Percentiles rank a stretch among this genome's conserved stretches.
These are phyloP conservation scores for Ceratocystis papillata DNA, from an alignment of 2,329 filamentous ascomycete species.

Conservation along the genomic window DNA sequence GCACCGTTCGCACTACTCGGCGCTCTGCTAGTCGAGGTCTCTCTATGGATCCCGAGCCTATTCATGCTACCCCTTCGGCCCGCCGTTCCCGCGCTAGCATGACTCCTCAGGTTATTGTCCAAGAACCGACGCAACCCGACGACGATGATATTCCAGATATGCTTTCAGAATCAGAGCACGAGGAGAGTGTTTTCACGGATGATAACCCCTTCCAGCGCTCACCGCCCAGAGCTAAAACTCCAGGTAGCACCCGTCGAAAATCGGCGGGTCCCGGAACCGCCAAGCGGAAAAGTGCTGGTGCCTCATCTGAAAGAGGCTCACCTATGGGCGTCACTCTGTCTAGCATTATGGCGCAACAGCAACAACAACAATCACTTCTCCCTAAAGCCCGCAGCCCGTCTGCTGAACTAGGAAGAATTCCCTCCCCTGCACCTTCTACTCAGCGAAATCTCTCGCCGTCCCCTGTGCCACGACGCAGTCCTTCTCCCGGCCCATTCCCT, in stretches of 20 bases:
- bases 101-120: constrained; percentile 21
- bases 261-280: constrained; percentile 36
- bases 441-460: constrained; percentile 23
- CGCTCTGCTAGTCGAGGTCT: constrained; percentile 21
- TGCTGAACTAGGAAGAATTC: constrained; percentile 10
- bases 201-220: constrained; percentile 92
- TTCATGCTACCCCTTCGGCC: constrained; percentile 33
- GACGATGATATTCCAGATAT: constrained; percentile 29
- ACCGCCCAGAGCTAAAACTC: constrained; percentile 43
- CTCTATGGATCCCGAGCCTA: constrained; percentile 42
- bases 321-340: constrained; percentile 22
- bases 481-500: constrained; percentile 22
- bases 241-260: constrained; percentile 39
- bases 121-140: constrained; percentile 20
- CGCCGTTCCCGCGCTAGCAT: constrained; percentile 21
- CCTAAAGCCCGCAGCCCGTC: constrained; percentile 12
- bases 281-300: constrained; percentile 31
- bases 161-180: constrained; percentile 33
- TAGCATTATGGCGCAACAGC: constrained; percentile 24
- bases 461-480: constrained; percentile 22
- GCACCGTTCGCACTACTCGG: constrained; percentile 16
- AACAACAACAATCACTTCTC: constrained; percentile 14
- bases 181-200: constrained; percentile 63
- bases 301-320: constrained; percentile 32
- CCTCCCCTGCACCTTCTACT: constrained; percentile 17